These are phyloP conservation scores for Takashimella tepidaria DNA, from an alignment of 1,284 basidiomycete species.

Conservation along the genomic window DNA sequence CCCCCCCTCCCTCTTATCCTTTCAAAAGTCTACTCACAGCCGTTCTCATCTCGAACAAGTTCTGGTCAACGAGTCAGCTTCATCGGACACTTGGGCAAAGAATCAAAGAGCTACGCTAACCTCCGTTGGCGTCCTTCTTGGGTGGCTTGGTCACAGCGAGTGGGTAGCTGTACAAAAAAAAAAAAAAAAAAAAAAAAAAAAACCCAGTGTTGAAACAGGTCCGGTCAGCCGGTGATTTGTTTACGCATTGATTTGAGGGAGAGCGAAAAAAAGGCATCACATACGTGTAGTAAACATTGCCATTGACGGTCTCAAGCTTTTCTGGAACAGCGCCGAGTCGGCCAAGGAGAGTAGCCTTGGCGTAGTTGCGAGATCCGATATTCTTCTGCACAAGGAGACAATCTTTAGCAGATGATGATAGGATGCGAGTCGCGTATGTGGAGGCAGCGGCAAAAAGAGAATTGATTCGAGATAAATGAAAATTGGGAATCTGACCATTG, in stretches of 20 bases:
- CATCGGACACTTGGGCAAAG: no score
- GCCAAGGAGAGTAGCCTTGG: slow-evolving; percentile 39
- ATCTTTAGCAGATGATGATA: no score
- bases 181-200: no score
- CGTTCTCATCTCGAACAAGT: slow-evolving; percentile 23
- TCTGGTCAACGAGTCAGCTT: slow-evolving; percentile 4
- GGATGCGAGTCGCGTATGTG: background rate
- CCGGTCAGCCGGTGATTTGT: background rate
- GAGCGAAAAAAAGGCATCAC: no score
- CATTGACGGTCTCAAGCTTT: slow-evolving; percentile 21
- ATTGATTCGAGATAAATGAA: no score
- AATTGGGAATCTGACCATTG: no score
- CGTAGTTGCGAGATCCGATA: slow-evolving; percentile 14
- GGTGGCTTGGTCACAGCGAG: slow-evolving; percentile 30
- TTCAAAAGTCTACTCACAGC: slow-evolving; percentile 21
- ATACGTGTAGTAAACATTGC: slow-evolving; percentile 30
- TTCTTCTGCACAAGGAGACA: slow-evolving; percentile 6
- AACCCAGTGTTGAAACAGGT: no score
- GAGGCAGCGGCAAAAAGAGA: background rate
- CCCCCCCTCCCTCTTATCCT: no score
- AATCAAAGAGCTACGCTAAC: slow-evolving; percentile 16
- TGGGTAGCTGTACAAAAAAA: slow-evolving; percentile 21
- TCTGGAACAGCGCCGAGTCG: slow-evolving; percentile 35
- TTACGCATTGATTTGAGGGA: background rate
- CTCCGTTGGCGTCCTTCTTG: slow-evolving; percentile 32